Percentiles rank a stretch among this genome's conserved stretches.
phyloP scores from a whole-genome alignment of 257 asterid species.

The Capsicum chinense region DNA sequence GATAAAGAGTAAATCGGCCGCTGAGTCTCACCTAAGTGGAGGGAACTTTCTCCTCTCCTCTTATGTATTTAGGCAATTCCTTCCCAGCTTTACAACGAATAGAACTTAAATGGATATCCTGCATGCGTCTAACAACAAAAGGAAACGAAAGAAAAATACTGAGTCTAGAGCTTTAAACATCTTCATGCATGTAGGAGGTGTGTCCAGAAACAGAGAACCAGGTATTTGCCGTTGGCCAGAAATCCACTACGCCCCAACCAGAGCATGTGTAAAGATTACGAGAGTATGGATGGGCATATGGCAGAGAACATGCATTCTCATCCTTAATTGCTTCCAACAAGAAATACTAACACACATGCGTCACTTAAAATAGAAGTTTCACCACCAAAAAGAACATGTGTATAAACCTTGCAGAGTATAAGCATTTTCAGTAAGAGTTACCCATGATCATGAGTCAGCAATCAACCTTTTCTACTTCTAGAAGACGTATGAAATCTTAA shows the following conservation, averaged over 20 bases:
- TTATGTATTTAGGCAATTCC: neutral
- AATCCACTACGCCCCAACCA: neutral
- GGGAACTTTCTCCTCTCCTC: slow-evolving; percentile 19
- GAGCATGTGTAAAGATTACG: neutral
- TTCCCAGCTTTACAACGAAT: slow-evolving; percentile 20
- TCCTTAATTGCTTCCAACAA: neutral
- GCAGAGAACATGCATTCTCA: neutral
- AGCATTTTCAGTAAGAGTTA: neutral
- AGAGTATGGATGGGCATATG: neutral
- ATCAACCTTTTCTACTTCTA: neutral
- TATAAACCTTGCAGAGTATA: neutral
- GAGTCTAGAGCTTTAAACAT: slow-evolving; percentile 11
- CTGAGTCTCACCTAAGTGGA: slow-evolving; percentile 13
- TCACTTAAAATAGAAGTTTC: neutral
- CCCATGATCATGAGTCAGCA: neutral
- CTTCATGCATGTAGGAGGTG: neutral
- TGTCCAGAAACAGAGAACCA: neutral
- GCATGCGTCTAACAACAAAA: neutral
- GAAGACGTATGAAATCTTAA: neutral
- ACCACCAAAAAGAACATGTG: neutral
- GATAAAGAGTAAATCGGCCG: neutral
- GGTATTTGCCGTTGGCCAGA: neutral
- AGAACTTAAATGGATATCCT: slow-evolving; percentile 2
- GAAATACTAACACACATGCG: neutral
- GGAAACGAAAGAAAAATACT: neutral